Evolutionary conservation across 2,329 filamentous ascomycete species (phyloP).

Genomic region (Amauroascus niger): DNA sequence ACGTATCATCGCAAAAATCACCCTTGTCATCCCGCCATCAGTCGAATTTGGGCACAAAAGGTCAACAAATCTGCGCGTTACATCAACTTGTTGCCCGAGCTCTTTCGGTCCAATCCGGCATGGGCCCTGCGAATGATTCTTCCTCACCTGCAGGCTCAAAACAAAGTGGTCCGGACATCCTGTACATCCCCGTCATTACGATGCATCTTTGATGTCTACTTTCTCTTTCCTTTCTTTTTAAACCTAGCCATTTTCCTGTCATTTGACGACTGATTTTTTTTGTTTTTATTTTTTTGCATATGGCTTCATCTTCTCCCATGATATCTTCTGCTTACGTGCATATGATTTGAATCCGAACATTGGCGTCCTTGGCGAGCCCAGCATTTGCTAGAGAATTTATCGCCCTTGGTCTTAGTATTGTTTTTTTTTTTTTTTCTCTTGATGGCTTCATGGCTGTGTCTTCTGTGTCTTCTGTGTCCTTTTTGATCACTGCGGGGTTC

Average conservation of each 20-base stretch:
- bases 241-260: neutral
- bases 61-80: constrained; percentile 15
- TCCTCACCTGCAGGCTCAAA: neutral
- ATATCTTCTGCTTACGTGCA: neutral
- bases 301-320: neutral
- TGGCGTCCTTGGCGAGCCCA: neutral
- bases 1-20: neutral
- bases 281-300: too few species aligned
- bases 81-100: constrained; percentile 18
- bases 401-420: too few species aligned
- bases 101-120: neutral
- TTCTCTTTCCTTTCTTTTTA: neutral
- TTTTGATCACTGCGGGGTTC: neutral
- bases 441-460: too few species aligned
- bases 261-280: too few species aligned
- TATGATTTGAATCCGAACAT: neutral
- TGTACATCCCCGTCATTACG: constrained; percentile 16
- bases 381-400: neutral
- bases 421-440: too few species aligned
- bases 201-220: constrained; percentile 13
- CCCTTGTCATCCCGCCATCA: constrained; percentile 1
- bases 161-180: neutral
- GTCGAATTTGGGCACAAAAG: constrained; percentile 1
- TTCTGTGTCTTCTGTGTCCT: neutral
- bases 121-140: neutral